Conservation (phyloP, 257 asterid species). For the Solanum lycopersicoides region DNA sequence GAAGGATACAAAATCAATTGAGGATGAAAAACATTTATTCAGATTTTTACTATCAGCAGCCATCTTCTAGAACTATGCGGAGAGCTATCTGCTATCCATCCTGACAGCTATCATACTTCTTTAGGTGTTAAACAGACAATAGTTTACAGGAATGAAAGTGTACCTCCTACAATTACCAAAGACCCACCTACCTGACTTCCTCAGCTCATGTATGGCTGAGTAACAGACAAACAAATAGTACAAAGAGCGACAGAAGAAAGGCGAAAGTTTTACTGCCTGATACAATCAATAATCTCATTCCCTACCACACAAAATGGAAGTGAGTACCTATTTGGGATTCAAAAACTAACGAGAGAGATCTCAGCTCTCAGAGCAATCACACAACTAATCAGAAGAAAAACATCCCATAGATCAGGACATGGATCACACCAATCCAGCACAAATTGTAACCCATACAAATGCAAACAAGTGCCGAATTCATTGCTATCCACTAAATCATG, state of each 20-base stretch:
- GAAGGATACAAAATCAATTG: neutral
- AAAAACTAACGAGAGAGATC: neutral
- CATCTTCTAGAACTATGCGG: neutral
- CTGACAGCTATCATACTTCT: neutral
- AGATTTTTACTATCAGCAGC: neutral
- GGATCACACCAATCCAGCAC: neutral
- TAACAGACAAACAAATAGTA: neutral
- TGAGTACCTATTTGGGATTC: neutral
- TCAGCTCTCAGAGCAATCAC: neutral
- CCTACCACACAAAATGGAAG: neutral
- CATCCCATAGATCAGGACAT: neutral
- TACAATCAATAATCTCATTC: neutral
- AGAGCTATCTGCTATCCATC: neutral
- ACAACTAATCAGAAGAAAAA: neutral
- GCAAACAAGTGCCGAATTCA: neutral
- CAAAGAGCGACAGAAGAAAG: neutral
- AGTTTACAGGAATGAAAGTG: neutral
- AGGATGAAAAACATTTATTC: neutral
- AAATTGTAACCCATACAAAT: neutral
- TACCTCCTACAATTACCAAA: neutral
- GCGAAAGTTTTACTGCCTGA: neutral
- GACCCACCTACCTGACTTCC: neutral
- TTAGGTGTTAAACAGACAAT: neutral
- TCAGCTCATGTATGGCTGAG: neutral
- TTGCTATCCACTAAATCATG: neutral